phyloP scores from a whole-genome alignment of 1,284 basidiomycete species.

The Tilletia indica region DNA sequence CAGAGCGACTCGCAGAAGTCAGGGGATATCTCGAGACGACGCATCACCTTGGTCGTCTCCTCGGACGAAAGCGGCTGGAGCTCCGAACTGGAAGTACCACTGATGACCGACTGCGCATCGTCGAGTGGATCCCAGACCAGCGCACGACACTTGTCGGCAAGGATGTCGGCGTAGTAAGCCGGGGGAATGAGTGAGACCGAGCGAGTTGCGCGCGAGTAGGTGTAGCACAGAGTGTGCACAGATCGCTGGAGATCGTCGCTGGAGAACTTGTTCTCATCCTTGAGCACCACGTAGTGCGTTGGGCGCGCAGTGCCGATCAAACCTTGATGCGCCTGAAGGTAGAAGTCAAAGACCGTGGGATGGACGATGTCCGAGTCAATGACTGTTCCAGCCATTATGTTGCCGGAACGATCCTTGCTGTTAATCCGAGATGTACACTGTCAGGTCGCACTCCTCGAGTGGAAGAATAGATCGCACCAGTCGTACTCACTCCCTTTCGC shows the following conservation, averaged over 20 bases:
- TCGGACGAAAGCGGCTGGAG: not conserved
- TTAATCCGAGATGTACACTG: slow-evolving; percentile 22
- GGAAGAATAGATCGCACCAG: not conserved
- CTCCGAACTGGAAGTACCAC: slow-evolving; percentile 13
- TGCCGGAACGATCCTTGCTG: slow-evolving; percentile 59
- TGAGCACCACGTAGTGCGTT: slow-evolving; percentile 57
- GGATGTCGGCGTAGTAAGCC: slow-evolving; percentile 59
- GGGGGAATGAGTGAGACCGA: slow-evolving; percentile 57
- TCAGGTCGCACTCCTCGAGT: too few species aligned
- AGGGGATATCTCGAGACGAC: slow-evolving; percentile 19
- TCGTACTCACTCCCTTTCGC: slow-evolving; percentile 27
- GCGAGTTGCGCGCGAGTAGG: slow-evolving; percentile 57
- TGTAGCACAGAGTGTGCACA: slow-evolving; percentile 57
- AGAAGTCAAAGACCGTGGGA: slow-evolving; percentile 58
- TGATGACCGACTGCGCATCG: slow-evolving; percentile 19
- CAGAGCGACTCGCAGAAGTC: slow-evolving; percentile 29
- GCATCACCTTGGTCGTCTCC: slow-evolving; percentile 30
- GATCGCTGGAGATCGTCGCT: slow-evolving; percentile 52
- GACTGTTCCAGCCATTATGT: slow-evolving; percentile 55
- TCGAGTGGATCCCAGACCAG: slow-evolving; percentile 55
- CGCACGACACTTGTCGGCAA: slow-evolving; percentile 51
- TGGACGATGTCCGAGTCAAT: slow-evolving; percentile 58
- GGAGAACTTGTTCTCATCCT: slow-evolving; percentile 57
- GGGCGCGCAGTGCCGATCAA: slow-evolving; percentile 57
- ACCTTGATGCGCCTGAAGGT: slow-evolving; percentile 48